These are phyloP conservation scores for Tetrastigma voinierianum DNA, from an alignment of 164 flowering plant genomes.

Conservation along the genomic window DNA sequence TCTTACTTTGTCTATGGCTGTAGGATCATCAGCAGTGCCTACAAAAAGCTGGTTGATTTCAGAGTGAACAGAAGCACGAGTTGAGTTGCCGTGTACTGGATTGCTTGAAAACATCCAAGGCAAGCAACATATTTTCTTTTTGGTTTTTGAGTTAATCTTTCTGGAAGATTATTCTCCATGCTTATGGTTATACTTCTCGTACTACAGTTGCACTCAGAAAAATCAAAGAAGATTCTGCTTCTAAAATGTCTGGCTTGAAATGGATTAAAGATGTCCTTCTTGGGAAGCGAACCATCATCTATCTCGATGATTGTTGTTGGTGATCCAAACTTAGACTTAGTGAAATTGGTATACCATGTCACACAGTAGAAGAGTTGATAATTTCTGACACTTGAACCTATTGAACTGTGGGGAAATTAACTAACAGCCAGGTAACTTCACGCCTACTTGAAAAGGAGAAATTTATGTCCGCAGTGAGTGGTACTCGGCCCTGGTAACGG, in stretches of 20 bases:
- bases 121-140: conserved; percentile 22
- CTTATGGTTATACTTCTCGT: conserved; percentile 11
- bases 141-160: not conserved
- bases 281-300: conserved; percentile 66
- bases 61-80: conserved; percentile 55
- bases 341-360: conserved; percentile 81
- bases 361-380: conserved; percentile 58
- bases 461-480: conserved; percentile 49
- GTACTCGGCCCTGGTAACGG: conserved; percentile 22
- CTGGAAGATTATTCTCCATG: not conserved
- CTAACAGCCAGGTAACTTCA: conserved; percentile 24
- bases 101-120: conserved; percentile 74
- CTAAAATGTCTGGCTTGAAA: conserved; percentile 44
- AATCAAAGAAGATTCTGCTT: conserved; percentile 17
- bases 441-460: conserved; percentile 50
- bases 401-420: conserved; percentile 58
- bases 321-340: conserved; percentile 69
- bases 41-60: conserved; percentile 58
- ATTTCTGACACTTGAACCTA: conserved; percentile 54
- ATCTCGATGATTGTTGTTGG: conserved; percentile 85
- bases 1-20: conserved; percentile 16
- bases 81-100: conserved; percentile 54
- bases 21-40: conserved; percentile 78
- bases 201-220: conserved; percentile 54
- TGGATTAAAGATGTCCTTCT: conserved; percentile 80